Evolutionary conservation across 345 rosid species (phyloP).

Genomic region (Moricandia arvensis): DNA sequence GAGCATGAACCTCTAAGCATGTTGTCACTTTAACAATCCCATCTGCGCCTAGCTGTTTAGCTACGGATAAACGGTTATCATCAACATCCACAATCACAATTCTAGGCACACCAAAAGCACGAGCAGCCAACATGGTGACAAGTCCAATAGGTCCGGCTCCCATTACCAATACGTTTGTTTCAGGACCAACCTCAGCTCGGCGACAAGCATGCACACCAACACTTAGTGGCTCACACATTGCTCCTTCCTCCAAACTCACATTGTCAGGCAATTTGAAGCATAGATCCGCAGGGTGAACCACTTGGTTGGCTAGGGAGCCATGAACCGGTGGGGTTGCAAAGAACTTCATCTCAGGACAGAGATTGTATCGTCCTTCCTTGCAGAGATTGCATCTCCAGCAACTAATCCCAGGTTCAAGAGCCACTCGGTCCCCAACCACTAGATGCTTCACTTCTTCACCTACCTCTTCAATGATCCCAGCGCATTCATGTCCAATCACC

Average conservation of each 20-base stretch:
- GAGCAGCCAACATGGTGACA: slow-evolving; percentile 81
- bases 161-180: slow-evolving; percentile 64
- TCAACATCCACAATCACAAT: slow-evolving; percentile 77
- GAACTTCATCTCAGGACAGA: slow-evolving; percentile 92
- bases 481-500: slow-evolving; percentile 97
- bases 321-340: slow-evolving; percentile 89
- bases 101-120: slow-evolving; percentile 85
- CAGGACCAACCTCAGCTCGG: slow-evolving; percentile 73
- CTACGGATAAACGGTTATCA: slow-evolving; percentile 66
- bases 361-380: slow-evolving; percentile 78
- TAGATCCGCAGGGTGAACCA: slow-evolving; percentile 86
- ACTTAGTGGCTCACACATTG: slow-evolving; percentile 96
- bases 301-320: slow-evolving; percentile 91
- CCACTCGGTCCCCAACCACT: slow-evolving; percentile 75
- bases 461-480: slow-evolving; percentile 84
- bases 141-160: slow-evolving; percentile 97
- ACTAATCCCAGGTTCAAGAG: slow-evolving; percentile 89
- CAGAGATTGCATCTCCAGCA: slow-evolving; percentile 71
- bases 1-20: slow-evolving; percentile 50
- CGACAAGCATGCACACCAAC: slow-evolving; percentile 96
- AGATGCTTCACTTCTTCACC: slow-evolving; percentile 71
- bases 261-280: slow-evolving; percentile 89
- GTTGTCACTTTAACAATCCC: slow-evolving; percentile 65
- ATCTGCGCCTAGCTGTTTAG: slow-evolving; percentile 70
- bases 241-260: slow-evolving; percentile 94